phyloP scores from a whole-genome alignment of 139 green algal species.

The Micractinium conductrix region DNA sequence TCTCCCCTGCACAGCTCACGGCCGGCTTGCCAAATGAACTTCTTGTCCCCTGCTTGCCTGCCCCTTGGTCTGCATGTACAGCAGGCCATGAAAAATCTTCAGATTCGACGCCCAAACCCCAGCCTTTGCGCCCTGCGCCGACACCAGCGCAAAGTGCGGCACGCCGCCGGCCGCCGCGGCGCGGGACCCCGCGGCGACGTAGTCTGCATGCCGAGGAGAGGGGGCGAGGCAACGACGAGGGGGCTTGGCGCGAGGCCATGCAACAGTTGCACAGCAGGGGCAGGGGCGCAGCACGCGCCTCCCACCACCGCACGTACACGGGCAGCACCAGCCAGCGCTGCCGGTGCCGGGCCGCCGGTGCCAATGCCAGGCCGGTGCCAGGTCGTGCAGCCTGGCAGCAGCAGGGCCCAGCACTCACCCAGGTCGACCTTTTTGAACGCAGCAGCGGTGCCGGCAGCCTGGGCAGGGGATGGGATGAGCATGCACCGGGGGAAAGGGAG shows the following conservation, averaged over 20 bases:
- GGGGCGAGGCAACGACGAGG: too few species aligned
- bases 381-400: too few species aligned
- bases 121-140: constrained; percentile 38
- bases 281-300: too few species aligned
- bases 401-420: too few species aligned
- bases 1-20: not conserved
- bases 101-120: constrained; percentile 21
- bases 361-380: too few species aligned
- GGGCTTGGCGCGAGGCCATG: too few species aligned
- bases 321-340: too few species aligned
- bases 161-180: constrained; percentile 54
- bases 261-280: too few species aligned
- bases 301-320: too few species aligned
- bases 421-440: constrained; percentile 68
- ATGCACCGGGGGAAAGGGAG: too few species aligned
- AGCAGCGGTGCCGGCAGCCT: constrained; percentile 25
- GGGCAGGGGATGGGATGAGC: not conserved
- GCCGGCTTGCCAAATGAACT: not conserved
- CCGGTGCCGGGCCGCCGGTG: too few species aligned
- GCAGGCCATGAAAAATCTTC: constrained; percentile 43
- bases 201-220: too few species aligned
- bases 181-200: constrained; percentile 52
- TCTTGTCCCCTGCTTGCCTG: not conserved
- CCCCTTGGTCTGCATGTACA: constrained; percentile 47
- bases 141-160: constrained; percentile 44